phyloP scores from a whole-genome alignment of 2,329 filamentous ascomycete species.

The Cytospora paraplurivora region DNA sequence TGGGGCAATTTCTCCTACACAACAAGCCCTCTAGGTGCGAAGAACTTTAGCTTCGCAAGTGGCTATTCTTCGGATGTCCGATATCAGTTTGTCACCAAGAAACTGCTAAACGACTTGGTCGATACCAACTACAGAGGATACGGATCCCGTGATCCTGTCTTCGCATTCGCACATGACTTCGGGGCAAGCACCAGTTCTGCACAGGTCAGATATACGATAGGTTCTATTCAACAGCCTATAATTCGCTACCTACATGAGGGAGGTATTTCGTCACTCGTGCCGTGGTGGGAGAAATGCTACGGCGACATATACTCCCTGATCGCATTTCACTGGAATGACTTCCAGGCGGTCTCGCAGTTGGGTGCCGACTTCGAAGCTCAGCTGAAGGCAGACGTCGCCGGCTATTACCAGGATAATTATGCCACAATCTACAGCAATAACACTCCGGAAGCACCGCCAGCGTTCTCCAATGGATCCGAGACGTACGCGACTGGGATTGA shows the following conservation, averaged over 20 bases:
- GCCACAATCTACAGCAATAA: conserved; percentile 1
- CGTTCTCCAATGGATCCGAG: conserved; percentile 9
- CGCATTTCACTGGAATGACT: conserved; percentile 73
- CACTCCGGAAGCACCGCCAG: background rate
- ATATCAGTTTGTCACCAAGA: conserved; percentile 65
- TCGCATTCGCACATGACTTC: conserved; percentile 67
- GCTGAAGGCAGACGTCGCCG: conserved; percentile 20
- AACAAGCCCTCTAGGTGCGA: conserved; percentile 24
- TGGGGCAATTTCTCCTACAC: conserved; percentile 33
- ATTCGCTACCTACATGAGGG: conserved; percentile 74
- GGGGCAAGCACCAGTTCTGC: conserved; percentile 38
- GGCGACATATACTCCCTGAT: conserved; percentile 60
- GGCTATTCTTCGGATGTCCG: conserved; percentile 66
- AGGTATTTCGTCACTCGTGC: conserved; percentile 73
- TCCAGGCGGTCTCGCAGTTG: conserved; percentile 53
- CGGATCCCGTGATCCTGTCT: conserved; percentile 74
- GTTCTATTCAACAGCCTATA: conserved; percentile 73
- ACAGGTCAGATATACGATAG: conserved; percentile 70
- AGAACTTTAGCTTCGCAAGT: conserved; percentile 48
- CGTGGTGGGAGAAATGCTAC: conserved; percentile 77
- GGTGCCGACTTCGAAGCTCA: conserved; percentile 26
- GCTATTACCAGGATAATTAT: conserved; percentile 21
- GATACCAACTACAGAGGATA: conserved; percentile 66
- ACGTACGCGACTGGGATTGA: conserved; percentile 1
- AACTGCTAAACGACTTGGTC: conserved; percentile 63